These are phyloP conservation scores for Tylopilus microsporus DNA, from an alignment of 1,284 basidiomycete species.

Conservation along the genomic window DNA sequence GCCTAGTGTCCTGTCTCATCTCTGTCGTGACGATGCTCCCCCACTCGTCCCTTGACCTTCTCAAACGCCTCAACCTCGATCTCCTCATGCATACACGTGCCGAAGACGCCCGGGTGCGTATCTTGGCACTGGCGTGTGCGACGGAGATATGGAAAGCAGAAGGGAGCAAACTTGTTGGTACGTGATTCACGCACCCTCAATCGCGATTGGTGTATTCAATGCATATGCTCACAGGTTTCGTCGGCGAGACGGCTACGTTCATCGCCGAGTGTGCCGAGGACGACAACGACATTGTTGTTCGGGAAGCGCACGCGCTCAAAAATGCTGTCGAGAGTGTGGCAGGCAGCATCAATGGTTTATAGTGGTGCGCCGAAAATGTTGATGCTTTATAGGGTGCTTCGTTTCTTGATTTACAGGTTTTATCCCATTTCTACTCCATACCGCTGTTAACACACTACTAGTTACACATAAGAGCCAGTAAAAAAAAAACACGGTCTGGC, in stretches of 20 bases:
- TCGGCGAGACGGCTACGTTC: constrained; percentile 76
- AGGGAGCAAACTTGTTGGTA: constrained; percentile 67
- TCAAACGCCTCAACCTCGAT: constrained; percentile 78
- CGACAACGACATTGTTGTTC: constrained; percentile 72
- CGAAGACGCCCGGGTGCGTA: constrained; percentile 62
- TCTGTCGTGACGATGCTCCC: constrained; percentile 20
- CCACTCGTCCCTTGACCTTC: constrained; percentile 35
- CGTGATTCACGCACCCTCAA: constrained; percentile 20
- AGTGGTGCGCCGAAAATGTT: background rate
- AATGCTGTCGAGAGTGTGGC: constrained; percentile 63
- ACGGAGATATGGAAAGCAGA: constrained; percentile 36
- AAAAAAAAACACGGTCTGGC: too few relatives aligned
- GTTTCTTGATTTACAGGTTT: too few relatives aligned
- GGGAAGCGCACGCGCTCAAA: constrained; percentile 60
- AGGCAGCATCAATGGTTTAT: constrained; percentile 59
- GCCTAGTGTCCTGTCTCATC: constrained; percentile 20
- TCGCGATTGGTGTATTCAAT: background rate
- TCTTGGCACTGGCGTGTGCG: constrained; percentile 68
- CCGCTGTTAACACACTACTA: too few relatives aligned
- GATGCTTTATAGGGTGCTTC: too few relatives aligned
- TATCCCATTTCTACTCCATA: too few relatives aligned
- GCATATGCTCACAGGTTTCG: constrained; percentile 48
- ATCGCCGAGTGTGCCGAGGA: constrained; percentile 79
- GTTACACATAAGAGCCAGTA: too few relatives aligned
- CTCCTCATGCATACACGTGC: constrained; percentile 86